phyloP scores from a whole-genome alignment of 2,329 filamentous ascomycete species.

The Cordyceps javanica region DNA sequence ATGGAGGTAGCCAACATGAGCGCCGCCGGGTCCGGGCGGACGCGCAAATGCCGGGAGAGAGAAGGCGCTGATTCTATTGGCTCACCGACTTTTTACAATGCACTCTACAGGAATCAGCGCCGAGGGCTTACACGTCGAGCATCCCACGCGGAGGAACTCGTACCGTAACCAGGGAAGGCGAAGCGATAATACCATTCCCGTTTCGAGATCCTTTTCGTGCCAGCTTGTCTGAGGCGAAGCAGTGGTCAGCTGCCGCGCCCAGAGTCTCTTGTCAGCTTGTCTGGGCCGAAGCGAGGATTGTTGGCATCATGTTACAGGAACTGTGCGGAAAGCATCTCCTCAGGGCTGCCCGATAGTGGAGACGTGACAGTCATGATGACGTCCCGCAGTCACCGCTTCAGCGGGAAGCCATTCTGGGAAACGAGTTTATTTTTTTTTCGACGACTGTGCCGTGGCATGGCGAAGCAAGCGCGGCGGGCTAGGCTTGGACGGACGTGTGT shows the following conservation, averaged over 20 bases:
- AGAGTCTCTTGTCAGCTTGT: neutral
- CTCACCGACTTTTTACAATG: constrained; percentile 9
- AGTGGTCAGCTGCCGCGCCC: too few species aligned
- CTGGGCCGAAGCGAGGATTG: neutral
- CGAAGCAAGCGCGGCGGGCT: neutral
- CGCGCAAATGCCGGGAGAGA: neutral
- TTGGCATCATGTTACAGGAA: neutral
- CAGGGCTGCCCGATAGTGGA: constrained; percentile 10
- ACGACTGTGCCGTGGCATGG: neutral
- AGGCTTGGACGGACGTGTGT: neutral
- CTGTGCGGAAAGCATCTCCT: neutral
- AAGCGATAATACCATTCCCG: neutral
- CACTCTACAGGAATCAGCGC: neutral
- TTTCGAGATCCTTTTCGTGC: neutral
- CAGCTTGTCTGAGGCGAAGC: too few species aligned
- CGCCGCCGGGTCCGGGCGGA: neutral
- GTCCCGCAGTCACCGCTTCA: constrained; percentile 3
- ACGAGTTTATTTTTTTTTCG: neutral
- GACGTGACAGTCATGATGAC: constrained; percentile 3
- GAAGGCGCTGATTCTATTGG: neutral
- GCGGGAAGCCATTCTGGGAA: neutral
- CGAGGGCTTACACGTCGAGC: neutral
- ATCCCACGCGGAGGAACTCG: neutral
- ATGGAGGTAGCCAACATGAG: neutral
- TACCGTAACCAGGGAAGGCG: neutral